These are phyloP conservation scores for Debaryomyces coudertii DNA, from an alignment of 1,139 yeast genomes.

Conservation along the genomic window DNA sequence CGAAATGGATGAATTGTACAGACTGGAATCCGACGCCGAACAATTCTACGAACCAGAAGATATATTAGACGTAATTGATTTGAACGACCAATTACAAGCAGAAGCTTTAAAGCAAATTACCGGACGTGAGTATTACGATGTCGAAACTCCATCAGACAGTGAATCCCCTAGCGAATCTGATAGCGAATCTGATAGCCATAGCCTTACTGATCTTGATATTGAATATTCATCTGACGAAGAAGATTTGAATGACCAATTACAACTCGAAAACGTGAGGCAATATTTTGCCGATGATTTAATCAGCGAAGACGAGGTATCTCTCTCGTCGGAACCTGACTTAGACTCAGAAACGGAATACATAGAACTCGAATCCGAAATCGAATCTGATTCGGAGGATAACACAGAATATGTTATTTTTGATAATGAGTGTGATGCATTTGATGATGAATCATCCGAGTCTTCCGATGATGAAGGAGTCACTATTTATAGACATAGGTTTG, in stretches of 20 bases:
- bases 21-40: too few relatives aligned
- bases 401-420: slow-evolving; percentile 7
- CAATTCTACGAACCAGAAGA: slow-evolving; percentile 34
- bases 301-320: slow-evolving; percentile 34
- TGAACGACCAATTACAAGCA: slow-evolving; percentile 42
- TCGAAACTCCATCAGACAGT: slow-evolving; percentile 23
- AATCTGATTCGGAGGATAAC: slow-evolving; percentile 18
- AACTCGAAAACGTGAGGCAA: slow-evolving; percentile 45
- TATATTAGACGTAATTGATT: slow-evolving; percentile 37
- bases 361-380: slow-evolving; percentile 34
- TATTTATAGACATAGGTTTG: slow-evolving; percentile 47
- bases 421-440: slow-evolving; percentile 6
- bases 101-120: slow-evolving; percentile 28
- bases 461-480: slow-evolving; percentile 47
- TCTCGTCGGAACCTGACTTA: slow-evolving; percentile 31
- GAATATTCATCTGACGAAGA: slow-evolving; percentile 38
- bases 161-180: slow-evolving; percentile 38
- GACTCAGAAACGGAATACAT: slow-evolving; percentile 36
- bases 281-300: slow-evolving; percentile 40
- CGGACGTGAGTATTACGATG: slow-evolving; percentile 12
- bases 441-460: slow-evolving; percentile 27
- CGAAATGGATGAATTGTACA: slow-evolving; percentile 17
- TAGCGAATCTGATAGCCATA: slow-evolving; percentile 23
- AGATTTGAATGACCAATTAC: slow-evolving; percentile 37
- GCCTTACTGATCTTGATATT: slow-evolving; percentile 31